Conservation (phyloP, 352 stramenopile species). For the Globisporangium middletonii region DNA sequence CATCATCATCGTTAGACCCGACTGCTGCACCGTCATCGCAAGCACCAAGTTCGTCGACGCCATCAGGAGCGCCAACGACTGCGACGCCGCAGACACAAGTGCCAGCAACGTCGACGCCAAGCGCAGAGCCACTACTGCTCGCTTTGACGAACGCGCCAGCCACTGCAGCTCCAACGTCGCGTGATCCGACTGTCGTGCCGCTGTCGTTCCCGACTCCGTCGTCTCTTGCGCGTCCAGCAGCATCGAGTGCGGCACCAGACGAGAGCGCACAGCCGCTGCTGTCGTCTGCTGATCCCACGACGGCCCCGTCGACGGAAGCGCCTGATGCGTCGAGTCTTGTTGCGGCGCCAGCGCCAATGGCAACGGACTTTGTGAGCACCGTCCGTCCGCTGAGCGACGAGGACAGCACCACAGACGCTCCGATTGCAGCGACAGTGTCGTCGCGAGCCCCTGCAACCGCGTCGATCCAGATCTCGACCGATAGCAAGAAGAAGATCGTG, state of each 20-base stretch:
- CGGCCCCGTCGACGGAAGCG: too few species aligned
- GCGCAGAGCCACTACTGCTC: neutral
- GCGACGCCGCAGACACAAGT: neutral
- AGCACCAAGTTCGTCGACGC: neutral
- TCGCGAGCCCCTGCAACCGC: neutral
- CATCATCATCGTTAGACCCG: neutral
- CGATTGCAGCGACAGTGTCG: too few species aligned
- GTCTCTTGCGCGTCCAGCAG: neutral
- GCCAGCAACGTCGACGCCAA: neutral
- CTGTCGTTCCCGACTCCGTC: neutral
- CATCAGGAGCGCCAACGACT: neutral
- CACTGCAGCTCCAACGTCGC: neutral
- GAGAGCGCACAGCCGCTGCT: too few species aligned
- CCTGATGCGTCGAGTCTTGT: too few species aligned
- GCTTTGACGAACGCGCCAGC: neutral
- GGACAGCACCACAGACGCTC: too few species aligned
- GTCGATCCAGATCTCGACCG: constrained; percentile 7
- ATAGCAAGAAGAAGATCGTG: constrained; percentile 3
- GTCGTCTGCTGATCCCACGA: too few species aligned
- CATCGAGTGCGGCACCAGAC: too few species aligned
- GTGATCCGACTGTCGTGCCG: neutral
- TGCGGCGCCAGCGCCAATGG: neutral
- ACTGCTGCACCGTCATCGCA: neutral
- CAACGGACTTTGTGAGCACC: constrained; percentile 8
- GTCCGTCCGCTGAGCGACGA: neutral